Conservation (phyloP, 495 filamentous ascomycete genomes). For the Cercophora sp. region DNA sequence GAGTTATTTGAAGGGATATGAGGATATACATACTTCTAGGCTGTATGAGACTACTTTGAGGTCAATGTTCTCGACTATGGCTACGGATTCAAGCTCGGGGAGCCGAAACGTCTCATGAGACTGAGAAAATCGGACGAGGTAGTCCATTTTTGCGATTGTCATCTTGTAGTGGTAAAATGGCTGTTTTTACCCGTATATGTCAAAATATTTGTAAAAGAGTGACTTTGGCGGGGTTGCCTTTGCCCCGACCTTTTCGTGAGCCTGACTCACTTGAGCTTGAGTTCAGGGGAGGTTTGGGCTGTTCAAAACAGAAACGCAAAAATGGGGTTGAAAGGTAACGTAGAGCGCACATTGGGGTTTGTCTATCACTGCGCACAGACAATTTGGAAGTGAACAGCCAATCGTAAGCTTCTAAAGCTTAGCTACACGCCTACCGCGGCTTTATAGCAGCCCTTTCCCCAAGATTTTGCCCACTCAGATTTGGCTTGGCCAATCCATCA, state of each 20-base stretch:
- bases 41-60: slow-evolving; percentile 70
- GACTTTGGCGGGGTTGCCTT: background rate
- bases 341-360: slow-evolving; percentile 13
- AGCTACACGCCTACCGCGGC: no score
- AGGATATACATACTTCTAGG: slow-evolving; percentile 65
- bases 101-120: slow-evolving; percentile 83
- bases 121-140: slow-evolving; percentile 87
- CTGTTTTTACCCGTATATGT: no score
- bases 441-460: no score
- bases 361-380: background rate
- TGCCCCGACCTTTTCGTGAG: no score
- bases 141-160: slow-evolving; percentile 64
- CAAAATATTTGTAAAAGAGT: background rate
- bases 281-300: no score
- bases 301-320: no score
- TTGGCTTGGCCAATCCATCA: background rate
- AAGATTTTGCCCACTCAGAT: background rate
- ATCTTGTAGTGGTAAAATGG: no score
- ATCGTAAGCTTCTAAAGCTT: no score
- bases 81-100: slow-evolving; percentile 81
- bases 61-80: slow-evolving; percentile 60
- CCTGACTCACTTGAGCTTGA: slow-evolving; percentile 7
- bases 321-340: no score
- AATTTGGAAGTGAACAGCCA: background rate
- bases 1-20: background rate